Conservation (phyloP, 345 rosid genomes). For the Carallia brachiata region DNA sequence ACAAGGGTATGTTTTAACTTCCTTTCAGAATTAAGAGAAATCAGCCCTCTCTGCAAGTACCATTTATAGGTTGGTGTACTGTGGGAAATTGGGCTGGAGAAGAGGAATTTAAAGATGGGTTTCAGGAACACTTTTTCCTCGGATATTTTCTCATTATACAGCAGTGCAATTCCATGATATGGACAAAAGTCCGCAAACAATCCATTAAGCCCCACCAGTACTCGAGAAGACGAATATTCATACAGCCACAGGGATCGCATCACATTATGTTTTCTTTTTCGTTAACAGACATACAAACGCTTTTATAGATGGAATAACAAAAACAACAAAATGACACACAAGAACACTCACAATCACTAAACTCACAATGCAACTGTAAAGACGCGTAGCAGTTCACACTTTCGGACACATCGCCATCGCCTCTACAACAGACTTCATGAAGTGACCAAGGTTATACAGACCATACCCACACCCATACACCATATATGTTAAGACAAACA, state of each 20-base stretch:
- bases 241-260: neutral
- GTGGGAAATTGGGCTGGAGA: no score
- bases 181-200: slow-evolving; percentile 1
- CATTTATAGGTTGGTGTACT: no score
- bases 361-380: neutral
- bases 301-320: slow-evolving; percentile 1
- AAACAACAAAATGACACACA: neutral
- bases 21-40: no score
- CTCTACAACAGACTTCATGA: neutral
- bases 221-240: neutral
- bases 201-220: slow-evolving; percentile 10
- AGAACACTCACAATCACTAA: neutral
- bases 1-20: no score
- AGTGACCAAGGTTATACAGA: neutral
- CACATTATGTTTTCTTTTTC: slow-evolving; percentile 5
- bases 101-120: no score
- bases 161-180: no score
- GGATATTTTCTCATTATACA: no score
- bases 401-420: no score
- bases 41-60: no score
- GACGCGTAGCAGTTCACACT: no score
- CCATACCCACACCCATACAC: neutral
- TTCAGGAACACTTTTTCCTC: no score
- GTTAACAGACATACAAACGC: neutral
- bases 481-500: neutral